Base-by-base conservation (phyloP, 441 rosid genomes). In the Eutrema salsugineum region DNA sequence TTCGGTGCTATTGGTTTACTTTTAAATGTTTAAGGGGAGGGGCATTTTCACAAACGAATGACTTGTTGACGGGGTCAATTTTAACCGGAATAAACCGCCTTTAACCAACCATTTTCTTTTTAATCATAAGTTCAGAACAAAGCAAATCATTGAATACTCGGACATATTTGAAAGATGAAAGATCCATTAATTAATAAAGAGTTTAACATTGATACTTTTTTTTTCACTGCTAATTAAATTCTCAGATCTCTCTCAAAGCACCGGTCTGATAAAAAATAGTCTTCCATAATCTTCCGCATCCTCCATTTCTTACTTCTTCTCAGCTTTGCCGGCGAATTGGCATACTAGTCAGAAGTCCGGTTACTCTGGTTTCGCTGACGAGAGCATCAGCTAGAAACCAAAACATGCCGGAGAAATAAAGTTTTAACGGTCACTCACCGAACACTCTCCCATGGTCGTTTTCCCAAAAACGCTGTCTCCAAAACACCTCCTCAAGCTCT, bases 401-500 rank as follows among this genome's bases (percentile, higher is more conserved):
- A 19, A 71, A 43, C 14, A 48, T 74, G 76, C 61, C 42, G 76
- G 63, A 24, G 63, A 58, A 27, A 61, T 69, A 78, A 74, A 72
- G 1, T 60, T 57, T 36, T 22, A 68, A 64, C 72, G 6, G 59
- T 49, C 56, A 38, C 11, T 49, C 56, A 38, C 11, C 47, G 22
- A 58, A 54, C 10, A 20, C 46, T 59, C 66, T 72, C 66, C 70
- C 72, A 87, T 86, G 92, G 85, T 72, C 80, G 79, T 49, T 40
- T 83, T 85, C 65, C 79, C 87, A 35, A 81, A 69, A 11, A 58
- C 80, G 32, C 84, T 85, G 64, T 83, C 91, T 17, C 77, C 91
- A 4, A 84, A 77, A 70, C 83, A 82, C 39, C 82, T 90, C 68
- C 85, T 93, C 71, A 75, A 76, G 68, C 88, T 87, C 38, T 83